Evolutionary conservation across 805 yeast species (phyloP), one percentile per base, ranked within the genome.

Genomic region (Starmerella davenportii): DNA sequence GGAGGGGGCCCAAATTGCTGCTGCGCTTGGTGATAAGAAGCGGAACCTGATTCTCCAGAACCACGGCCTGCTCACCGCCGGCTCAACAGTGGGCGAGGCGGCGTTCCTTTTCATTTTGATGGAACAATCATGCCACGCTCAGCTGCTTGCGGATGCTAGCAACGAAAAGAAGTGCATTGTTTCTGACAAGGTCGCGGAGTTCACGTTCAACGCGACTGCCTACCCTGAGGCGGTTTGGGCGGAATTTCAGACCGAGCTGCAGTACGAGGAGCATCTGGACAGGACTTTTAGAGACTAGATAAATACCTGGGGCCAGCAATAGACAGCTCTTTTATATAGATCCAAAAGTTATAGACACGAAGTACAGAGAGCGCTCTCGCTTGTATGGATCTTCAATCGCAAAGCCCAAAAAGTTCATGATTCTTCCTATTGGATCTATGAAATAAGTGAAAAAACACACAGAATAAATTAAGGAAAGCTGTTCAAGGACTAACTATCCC

Each of bases 61-160:
- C 61, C 87, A 77, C 53, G 85, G 87, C 21, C 63, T 76, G 25
- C 55, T 77, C 48, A 76, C 84, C 2, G 76, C 72, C 4, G 87
- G 85, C 20, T 45, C 57, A 29, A 76, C 80, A 4, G 74, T 76
- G 11, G 84, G 75, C 50, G 84, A 75, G 57, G 84, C 85, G 9
- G 81, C 81, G 2, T 71, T 69, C 52, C 53, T 74, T 41, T 77
- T 69, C 57, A 64, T 73, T 1, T 54, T 73, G 37, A 64, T 76
- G 71, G 85, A 77, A 52, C 64, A 68, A 48, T 51, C 68, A 8
- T 77, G 85, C 52, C 68, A 74, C 51, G 68, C 68, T n/a, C 85
- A 77, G 56, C 55, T 77, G 51, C 54, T 69, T 42, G 78, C 68
- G 3, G 81, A 76, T 45, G 62, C 79, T 3, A 68, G 69, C 21